A percentile compares a stretch with the other conserved stretches of the same genome.
Conservation (phyloP, 2,329 filamentous ascomycete genomes). For the Hansfordia pulvinata region DNA sequence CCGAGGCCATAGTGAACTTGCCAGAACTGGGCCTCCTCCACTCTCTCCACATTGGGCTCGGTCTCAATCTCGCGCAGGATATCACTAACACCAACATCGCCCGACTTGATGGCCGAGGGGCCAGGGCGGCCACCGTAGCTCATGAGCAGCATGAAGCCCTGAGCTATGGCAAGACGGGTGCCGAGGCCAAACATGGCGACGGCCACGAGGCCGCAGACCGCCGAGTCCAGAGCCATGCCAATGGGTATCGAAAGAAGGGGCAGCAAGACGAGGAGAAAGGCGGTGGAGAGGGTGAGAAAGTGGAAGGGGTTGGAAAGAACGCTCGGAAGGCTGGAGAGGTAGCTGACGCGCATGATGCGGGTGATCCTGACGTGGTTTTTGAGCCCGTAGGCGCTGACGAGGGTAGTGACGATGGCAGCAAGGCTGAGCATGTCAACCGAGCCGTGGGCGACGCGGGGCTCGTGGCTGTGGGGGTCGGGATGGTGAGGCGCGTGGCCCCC, state of each 20-base stretch:
- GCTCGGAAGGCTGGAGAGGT: conserved; percentile 68
- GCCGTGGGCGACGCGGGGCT: conserved; percentile 48
- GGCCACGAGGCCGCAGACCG: conserved; percentile 70
- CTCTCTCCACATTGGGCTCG: conserved; percentile 59
- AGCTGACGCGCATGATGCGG: conserved; percentile 76
- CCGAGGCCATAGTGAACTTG: conserved; percentile 95
- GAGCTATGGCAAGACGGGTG: conserved; percentile 65
- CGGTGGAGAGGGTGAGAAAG: conserved; percentile 83
- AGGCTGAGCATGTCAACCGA: conserved; percentile 70
- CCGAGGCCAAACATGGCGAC: conserved; percentile 82
- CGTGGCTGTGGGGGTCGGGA: conserved; percentile 43
- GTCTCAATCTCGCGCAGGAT: conserved; percentile 77
- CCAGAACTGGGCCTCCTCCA: conserved; percentile 94
- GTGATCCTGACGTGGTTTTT: conserved; percentile 88
- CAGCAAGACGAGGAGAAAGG: conserved; percentile 63
- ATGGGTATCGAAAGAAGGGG: conserved; percentile 71
- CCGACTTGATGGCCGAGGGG: conserved; percentile 13
- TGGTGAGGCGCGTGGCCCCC: conserved; percentile 64
- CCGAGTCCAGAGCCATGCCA: conserved; percentile 71
- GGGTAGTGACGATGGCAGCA: conserved; percentile 67
- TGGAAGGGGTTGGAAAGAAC: conserved; percentile 93
- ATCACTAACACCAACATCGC: conserved; percentile 44
- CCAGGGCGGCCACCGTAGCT: conserved; percentile 46
- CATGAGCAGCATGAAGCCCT: conserved; percentile 94
- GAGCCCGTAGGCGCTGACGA: conserved; percentile 75